Evolutionary conservation across 2,329 filamentous ascomycete species (phyloP), one percentile per base, ranked within the genome.

Genomic region (Calycina herbarum): DNA sequence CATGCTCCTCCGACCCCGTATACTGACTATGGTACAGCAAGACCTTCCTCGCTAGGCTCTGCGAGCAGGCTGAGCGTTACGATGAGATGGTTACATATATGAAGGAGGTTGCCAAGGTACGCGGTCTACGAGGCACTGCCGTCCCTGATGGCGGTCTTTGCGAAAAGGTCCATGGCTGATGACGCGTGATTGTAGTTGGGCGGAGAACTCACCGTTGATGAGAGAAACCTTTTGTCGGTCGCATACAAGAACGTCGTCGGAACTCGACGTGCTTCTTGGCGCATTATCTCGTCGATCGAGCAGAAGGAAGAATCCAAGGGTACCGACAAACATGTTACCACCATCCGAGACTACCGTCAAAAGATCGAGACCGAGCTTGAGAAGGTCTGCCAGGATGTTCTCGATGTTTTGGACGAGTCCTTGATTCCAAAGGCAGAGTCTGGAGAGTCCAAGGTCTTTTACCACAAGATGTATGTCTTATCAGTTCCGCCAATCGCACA

Each of bases 41-140:
- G 90, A 98, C 95, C 80, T 98, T 98, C 88, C 93, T 98, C 82
- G 95, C 95, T 82, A 90, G 95, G 85, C 93, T 99, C 80, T 98
- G 95, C 87, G 95, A 98, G 92, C 95, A 99, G 89, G 95, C 95
- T 80, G 95, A 98, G 88, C 94, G 94, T 80, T 99, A 99, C 85
- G 94, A 99, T 94, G 95, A 98, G 85, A 98, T 98, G 94, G 94
- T 98, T 76, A 93, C 89, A 79, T 97, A 94, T 86, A 98, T 98
- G 95, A 98, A 98, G 92, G 93, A 97, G 90, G 94, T 98, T 77
- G 94, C 94, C 82, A 96, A 97, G 85, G 89, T 91, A 88, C 63
- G 73, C 68, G 60, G 69, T 67, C 29, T 57, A 48, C 57, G 76
- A 42, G 24, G 24, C 33, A n/a, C 29, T 78, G 75, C 64, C 72